Conservation (phyloP, 1,284 basidiomycete species). For the Ceratobasidium sp. region DNA sequence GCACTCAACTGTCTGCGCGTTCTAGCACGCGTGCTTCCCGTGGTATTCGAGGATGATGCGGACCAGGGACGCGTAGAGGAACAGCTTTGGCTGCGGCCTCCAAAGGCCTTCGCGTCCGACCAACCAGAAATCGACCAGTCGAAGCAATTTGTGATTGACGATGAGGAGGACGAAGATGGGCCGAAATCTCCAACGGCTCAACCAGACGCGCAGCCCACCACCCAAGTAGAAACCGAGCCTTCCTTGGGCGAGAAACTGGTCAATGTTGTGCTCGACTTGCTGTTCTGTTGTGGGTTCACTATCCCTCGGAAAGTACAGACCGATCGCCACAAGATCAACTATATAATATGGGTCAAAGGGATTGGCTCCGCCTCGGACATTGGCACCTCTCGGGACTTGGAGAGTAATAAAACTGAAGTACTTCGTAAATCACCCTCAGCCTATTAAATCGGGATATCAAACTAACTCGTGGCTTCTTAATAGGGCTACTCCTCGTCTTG, state of each 20-base stretch:
- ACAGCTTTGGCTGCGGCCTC: slow-evolving; percentile 75
- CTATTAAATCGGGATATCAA: background rate
- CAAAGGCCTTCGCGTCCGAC: slow-evolving; percentile 51
- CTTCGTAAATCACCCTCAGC: slow-evolving; percentile 60
- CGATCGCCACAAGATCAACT: slow-evolving; percentile 86
- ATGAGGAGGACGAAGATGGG: slow-evolving; percentile 54
- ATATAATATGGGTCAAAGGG: slow-evolving; percentile 90
- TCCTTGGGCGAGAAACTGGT: slow-evolving; percentile 84
- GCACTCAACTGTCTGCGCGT: slow-evolving; percentile 89
- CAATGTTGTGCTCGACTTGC: slow-evolving; percentile 78
- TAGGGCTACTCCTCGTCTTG: slow-evolving; percentile 76
- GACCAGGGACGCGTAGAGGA: slow-evolving; percentile 75
- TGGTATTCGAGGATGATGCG: slow-evolving; percentile 84
- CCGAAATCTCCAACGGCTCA: slow-evolving; percentile 47
- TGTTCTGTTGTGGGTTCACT: slow-evolving; percentile 93
- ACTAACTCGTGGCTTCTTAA: background rate
- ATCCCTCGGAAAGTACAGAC: slow-evolving; percentile 80
- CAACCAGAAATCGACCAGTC: slow-evolving; percentile 18
- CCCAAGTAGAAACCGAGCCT: slow-evolving; percentile 66
- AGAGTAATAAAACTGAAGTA: slow-evolving; percentile 86
- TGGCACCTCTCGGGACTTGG: slow-evolving; percentile 72
- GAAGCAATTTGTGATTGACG: slow-evolving; percentile 41
- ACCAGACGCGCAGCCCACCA: slow-evolving; percentile 50
- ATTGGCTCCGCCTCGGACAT: slow-evolving; percentile 83
- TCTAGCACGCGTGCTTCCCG: slow-evolving; percentile 85